Percentiles rank a stretch among this genome's conserved stretches.
Conservation (phyloP, 106 monocot genomes). For the Dioscorea zingiberensis region DNA sequence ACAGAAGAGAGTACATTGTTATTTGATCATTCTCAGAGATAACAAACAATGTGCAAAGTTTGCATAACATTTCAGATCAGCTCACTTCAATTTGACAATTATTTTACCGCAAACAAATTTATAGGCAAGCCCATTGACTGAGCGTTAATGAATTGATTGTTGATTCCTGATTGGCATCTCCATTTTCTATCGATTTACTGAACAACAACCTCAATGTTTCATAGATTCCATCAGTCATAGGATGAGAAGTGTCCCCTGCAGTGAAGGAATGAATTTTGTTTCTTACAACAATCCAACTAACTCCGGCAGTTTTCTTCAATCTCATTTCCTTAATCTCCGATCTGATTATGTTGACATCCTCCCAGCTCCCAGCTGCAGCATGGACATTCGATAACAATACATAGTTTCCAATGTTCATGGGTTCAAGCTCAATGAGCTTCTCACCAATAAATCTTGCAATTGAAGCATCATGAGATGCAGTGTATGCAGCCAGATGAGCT, state of each 20-base stretch:
- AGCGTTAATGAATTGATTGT: too few species aligned
- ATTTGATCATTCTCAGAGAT: too few species aligned
- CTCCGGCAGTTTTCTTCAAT: constrained; percentile 18
- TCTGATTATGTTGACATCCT: constrained; percentile 11
- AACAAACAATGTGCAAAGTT: too few species aligned
- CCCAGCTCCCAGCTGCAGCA: constrained; percentile 26
- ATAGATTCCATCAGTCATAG: not conserved
- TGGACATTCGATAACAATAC: constrained; percentile 23
- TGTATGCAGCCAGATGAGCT: constrained; percentile 18
- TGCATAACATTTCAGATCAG: too few species aligned
- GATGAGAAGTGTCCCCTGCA: constrained; percentile 6
- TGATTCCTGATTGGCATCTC: too few species aligned
- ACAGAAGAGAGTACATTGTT: too few species aligned
- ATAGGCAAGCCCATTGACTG: too few species aligned
- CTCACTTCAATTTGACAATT: too few species aligned
- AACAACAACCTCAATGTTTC: not conserved
- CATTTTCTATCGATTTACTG: not conserved
- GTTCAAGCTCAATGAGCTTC: constrained; percentile 28
- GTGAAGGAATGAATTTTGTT: constrained; percentile 7
- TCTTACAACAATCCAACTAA: constrained; percentile 18
- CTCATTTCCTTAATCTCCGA: constrained; percentile 8
- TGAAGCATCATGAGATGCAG: not conserved
- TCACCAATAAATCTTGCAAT: constrained; percentile 10
- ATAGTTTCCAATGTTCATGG: constrained; percentile 17
- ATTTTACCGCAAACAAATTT: too few species aligned